phyloP scores from a whole-genome alignment of 257 asterid genomes.

The Solanum lignicaule region DNA sequence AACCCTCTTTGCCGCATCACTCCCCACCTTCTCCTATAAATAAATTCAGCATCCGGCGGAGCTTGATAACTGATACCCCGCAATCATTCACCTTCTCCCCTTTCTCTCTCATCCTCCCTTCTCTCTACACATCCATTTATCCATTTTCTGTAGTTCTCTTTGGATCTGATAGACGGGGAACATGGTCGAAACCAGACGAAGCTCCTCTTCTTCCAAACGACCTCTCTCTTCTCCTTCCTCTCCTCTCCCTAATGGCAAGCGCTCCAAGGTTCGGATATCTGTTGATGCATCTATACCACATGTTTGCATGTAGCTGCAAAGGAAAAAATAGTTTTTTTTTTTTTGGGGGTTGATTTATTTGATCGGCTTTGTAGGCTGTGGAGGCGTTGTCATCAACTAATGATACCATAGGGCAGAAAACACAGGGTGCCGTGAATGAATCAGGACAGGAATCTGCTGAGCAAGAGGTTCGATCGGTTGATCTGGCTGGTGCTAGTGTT shows the following conservation, averaged over 20 bases:
- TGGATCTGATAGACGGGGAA: neutral
- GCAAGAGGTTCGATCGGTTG: slow-evolving; percentile 54
- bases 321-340: neutral
- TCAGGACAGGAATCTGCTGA: slow-evolving; percentile 10
- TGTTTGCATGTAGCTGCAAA: slow-evolving; percentile 1
- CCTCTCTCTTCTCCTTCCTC: slow-evolving; percentile 47
- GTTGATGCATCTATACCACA: neutral
- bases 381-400: slow-evolving; percentile 58
- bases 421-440: slow-evolving; percentile 17
- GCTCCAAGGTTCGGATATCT: slow-evolving; percentile 59
- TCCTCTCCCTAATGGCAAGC: slow-evolving; percentile 51
- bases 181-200: slow-evolving; percentile 87
- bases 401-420: slow-evolving; percentile 32
- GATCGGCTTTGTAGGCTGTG: slow-evolving; percentile 47
- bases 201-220: slow-evolving; percentile 78
- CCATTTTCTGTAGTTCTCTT: neutral
- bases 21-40: neutral
- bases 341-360: neutral
- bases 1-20: neutral
- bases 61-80: slow-evolving; percentile 25
- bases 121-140: neutral
- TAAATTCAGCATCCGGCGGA: neutral
- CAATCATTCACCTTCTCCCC: slow-evolving; percentile 28
- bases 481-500: slow-evolving; percentile 35
- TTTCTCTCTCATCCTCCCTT: neutral